Percentiles rank a stretch among this genome's conserved stretches.
These are phyloP conservation scores for Gracilaria vermiculophylla DNA, from an alignment of 23 red algal species.

Conservation along the genomic window DNA sequence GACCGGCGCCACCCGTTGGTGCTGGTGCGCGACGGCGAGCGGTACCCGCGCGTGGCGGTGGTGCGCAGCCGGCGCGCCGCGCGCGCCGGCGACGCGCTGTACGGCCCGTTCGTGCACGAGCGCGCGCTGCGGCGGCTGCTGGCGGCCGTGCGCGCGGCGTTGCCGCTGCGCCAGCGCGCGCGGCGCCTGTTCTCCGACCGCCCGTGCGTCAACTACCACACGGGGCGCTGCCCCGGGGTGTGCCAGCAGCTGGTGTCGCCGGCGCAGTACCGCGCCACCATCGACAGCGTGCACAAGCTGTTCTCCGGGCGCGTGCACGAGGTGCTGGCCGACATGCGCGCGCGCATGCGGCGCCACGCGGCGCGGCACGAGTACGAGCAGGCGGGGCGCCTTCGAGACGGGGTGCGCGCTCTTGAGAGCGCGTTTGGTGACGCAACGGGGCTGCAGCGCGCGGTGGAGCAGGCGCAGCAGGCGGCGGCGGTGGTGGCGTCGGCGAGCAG, in stretches of 20 bases:
- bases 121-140: conserved; percentile 41
- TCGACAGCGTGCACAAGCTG: conserved; percentile 60
- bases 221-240: conserved; percentile 80
- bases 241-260: conserved; percentile 69
- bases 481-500: neutral
- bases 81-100: conserved; percentile 29
- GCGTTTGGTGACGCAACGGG: conserved; percentile 29
- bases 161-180: conserved; percentile 75
- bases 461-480: neutral
- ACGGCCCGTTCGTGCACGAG: conserved; percentile 81
- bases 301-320: conserved; percentile 61
- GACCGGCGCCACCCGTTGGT: conserved; percentile 85
- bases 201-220: conserved; percentile 83
- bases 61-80: neutral
- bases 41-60: conserved; percentile 66
- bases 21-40: conserved; percentile 60
- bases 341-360: conserved; percentile 45
- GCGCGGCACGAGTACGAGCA: conserved; percentile 47
- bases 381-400: conserved; percentile 63
- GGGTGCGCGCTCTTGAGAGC: conserved; percentile 15
- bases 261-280: conserved; percentile 38
- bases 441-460: neutral
- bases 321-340: conserved; percentile 30
- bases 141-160: conserved; percentile 24
- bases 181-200: conserved; percentile 45